A percentile compares a stretch with the other conserved stretches of the same genome.
These are phyloP conservation scores for Ogataea philodendri DNA, from an alignment of 805 yeast genomes.

Conservation along the genomic window DNA sequence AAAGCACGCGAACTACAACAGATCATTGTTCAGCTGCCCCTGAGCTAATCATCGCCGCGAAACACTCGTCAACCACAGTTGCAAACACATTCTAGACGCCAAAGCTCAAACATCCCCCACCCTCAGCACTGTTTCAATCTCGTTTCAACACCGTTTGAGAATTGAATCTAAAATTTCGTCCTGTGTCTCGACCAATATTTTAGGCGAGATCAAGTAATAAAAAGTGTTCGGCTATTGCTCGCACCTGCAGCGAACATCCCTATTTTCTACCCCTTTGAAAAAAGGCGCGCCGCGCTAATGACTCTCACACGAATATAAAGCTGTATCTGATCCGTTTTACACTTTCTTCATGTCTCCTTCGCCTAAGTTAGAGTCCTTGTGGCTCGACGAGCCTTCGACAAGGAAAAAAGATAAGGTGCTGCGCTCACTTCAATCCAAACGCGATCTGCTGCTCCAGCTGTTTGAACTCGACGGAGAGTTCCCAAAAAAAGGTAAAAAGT, in stretches of 20 bases:
- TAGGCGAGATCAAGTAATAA: constrained; percentile 1
- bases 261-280: constrained; percentile 2
- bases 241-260: constrained; percentile 4
- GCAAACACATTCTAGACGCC: too few relatives aligned
- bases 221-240: constrained; percentile 8
- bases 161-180: neutral
- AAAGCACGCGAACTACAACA: constrained; percentile 13
- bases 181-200: constrained; percentile 2
- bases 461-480: constrained; percentile 20
- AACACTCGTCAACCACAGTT: too few relatives aligned
- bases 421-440: constrained; percentile 12
- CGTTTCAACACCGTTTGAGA: too few relatives aligned
- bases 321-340: neutral
- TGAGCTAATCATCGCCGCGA: too few relatives aligned
- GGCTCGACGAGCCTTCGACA: constrained; percentile 24
- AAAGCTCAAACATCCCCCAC: too few relatives aligned
- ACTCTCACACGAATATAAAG: constrained; percentile 4
- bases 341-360: constrained; percentile 19
- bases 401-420: constrained; percentile 11
- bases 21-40: too few relatives aligned
- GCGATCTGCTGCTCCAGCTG: constrained; percentile 19
- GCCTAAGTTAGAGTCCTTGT: constrained; percentile 24
- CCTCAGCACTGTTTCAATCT: too few relatives aligned
- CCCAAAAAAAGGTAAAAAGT: constrained; percentile 6
- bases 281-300: constrained; percentile 5